Conservation (phyloP, 2,329 filamentous ascomycete genomes). For the Daldinia eschscholtzii region DNA sequence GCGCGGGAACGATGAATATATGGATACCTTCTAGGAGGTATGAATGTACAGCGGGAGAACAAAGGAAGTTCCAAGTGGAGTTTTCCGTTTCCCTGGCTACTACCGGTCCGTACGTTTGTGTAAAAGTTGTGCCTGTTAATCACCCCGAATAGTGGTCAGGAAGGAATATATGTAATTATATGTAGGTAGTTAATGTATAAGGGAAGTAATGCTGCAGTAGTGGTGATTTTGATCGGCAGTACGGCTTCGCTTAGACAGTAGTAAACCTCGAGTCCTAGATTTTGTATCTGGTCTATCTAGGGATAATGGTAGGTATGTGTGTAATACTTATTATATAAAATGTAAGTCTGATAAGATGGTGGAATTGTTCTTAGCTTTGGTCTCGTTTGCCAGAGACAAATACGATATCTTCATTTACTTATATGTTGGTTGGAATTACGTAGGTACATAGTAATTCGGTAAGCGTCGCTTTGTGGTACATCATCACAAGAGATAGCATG, state of each 20-base stretch:
- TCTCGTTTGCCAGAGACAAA: conserved; percentile 21
- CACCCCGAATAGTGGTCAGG: conserved; percentile 15
- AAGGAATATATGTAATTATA: conserved; percentile 18
- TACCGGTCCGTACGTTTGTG: background rate
- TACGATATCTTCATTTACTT: conserved; percentile 8
- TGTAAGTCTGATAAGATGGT: conserved; percentile 17
- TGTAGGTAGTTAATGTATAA: too few species aligned
- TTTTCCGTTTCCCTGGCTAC: conserved; percentile 3
- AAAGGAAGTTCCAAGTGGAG: conserved; percentile 9
- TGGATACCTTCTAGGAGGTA: background rate
- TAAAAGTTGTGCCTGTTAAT: conserved; percentile 21
- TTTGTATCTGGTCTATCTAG: conserved; percentile 5
- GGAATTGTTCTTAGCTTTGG: conserved; percentile 11
- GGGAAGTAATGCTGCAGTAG: background rate
- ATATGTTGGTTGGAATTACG: conserved; percentile 15
- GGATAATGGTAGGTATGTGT: conserved; percentile 6
- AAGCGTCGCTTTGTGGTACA: conserved; percentile 7
- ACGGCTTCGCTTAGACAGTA: conserved; percentile 25
- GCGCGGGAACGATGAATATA: conserved; percentile 5
- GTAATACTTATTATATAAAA: conserved; percentile 2
- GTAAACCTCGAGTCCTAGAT: conserved; percentile 20
- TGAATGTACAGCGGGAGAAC: background rate
- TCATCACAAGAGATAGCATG: conserved; percentile 19
- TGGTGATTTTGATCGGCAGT: conserved; percentile 36
- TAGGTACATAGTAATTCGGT: conserved; percentile 3